phyloP scores from a whole-genome alignment of 2,329 filamentous ascomycete genomes.

The Peltaster fructicola region DNA sequence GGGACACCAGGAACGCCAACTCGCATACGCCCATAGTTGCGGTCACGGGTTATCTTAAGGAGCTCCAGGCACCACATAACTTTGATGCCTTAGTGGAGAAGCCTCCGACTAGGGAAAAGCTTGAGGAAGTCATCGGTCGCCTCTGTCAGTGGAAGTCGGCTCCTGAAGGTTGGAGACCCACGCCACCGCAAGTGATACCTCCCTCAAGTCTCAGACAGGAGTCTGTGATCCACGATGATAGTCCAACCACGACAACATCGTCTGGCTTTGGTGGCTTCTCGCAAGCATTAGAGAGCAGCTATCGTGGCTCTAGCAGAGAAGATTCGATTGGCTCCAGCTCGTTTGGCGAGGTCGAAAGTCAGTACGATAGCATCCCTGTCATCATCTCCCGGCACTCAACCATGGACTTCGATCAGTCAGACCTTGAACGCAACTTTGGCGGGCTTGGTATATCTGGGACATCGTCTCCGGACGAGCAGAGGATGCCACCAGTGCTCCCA shows the following conservation, averaged over 20 bases:
- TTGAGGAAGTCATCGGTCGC: constrained; percentile 71
- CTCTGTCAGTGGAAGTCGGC: constrained; percentile 90
- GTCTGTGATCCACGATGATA: constrained; percentile 52
- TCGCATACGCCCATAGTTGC: constrained; percentile 88
- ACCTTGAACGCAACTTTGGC: constrained; percentile 31
- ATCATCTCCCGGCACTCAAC: constrained; percentile 52
- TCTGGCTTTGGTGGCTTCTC: constrained; percentile 47
- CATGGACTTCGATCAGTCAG: constrained; percentile 57
- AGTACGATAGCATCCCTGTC: constrained; percentile 61
- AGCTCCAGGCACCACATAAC: constrained; percentile 83
- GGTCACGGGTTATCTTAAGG: constrained; percentile 95
- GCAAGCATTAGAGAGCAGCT: constrained; percentile 44
- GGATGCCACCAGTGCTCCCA: constrained; percentile 6
- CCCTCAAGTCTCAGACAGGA: constrained; percentile 47
- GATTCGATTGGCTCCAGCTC: constrained; percentile 80
- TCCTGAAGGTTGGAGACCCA: constrained; percentile 37
- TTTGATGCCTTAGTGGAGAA: constrained; percentile 95
- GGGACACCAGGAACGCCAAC: constrained; percentile 90
- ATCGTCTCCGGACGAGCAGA: constrained; percentile 9
- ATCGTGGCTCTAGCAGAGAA: constrained; percentile 62
- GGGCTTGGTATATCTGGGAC: constrained; percentile 50
- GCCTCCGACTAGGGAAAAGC: constrained; percentile 78
- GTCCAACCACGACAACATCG: constrained; percentile 60
- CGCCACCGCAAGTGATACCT: constrained; percentile 31
- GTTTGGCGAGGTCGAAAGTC: constrained; percentile 71